Evolutionary conservation across 345 rosid genomes (phyloP).

Genomic region (Raphanus sativus): DNA sequence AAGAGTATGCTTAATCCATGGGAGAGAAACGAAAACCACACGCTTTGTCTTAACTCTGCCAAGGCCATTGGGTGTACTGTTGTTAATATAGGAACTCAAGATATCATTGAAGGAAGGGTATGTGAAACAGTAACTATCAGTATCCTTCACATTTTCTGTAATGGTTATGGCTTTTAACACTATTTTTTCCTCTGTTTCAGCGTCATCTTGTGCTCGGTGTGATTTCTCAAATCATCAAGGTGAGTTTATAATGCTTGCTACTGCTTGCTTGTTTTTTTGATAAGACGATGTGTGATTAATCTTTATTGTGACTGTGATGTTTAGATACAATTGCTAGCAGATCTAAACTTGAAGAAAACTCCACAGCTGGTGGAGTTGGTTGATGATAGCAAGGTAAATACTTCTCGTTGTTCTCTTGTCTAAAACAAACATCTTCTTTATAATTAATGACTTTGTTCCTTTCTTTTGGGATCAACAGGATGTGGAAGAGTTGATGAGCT

Average conservation of each 20-base stretch:
- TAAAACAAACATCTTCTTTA: not conserved
- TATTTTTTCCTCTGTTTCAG: not conserved
- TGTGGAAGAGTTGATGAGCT: constrained; percentile 96
- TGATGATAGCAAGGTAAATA: constrained; percentile 72
- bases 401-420: not conserved
- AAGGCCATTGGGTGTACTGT: constrained; percentile 99
- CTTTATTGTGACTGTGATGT: constrained; percentile 28
- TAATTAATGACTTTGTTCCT: not conserved
- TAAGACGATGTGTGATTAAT: not conserved
- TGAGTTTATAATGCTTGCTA: constrained; percentile 31
- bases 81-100: constrained; percentile 94
- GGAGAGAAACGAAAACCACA: constrained; percentile 98
- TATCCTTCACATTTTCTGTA: not conserved
- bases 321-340: constrained; percentile 94
- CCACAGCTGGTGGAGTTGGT: constrained; percentile 93
- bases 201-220: constrained; percentile 94
- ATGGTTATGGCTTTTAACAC: not conserved
- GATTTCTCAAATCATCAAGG: constrained; percentile 97
- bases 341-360: constrained; percentile 97
- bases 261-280: not conserved
- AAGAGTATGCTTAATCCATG: constrained; percentile 95
- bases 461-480: constrained; percentile 54
- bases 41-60: constrained; percentile 94
- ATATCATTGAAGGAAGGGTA: constrained; percentile 98
- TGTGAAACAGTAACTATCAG: constrained; percentile 22